A percentile compares a stretch with the other conserved stretches of the same genome.
Conservation (phyloP, 371 early-diverging fungal genomes). For the Blakeslea trispora region DNA sequence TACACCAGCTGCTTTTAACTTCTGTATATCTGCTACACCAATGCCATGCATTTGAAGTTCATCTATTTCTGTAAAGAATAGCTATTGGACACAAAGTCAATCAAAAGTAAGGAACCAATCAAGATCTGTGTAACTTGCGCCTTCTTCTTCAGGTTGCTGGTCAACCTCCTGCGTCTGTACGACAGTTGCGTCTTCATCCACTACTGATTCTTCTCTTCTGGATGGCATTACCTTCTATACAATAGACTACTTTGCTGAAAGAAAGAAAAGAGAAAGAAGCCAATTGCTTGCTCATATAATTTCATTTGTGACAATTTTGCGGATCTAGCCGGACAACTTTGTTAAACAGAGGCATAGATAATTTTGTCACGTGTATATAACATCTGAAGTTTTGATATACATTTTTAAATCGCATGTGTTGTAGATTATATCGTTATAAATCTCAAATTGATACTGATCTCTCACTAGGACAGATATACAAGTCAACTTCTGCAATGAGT, state of each 20-base stretch:
- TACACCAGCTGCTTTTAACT: constrained; percentile 80
- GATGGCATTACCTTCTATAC: constrained; percentile 11
- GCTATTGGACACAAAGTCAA: constrained; percentile 24
- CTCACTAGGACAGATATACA: too few species aligned
- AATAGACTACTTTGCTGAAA: neutral
- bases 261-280: constrained; percentile 4
- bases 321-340: too few species aligned
- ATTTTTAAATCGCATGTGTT: too few species aligned
- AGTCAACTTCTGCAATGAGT: too few species aligned
- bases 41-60: constrained; percentile 67
- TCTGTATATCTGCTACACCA: constrained; percentile 76
- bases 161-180: neutral
- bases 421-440: too few species aligned
- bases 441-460: too few species aligned
- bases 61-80: constrained; percentile 53
- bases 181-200: neutral
- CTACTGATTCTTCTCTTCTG: constrained; percentile 19
- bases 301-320: too few species aligned
- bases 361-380: too few species aligned
- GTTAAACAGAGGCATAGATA: too few species aligned
- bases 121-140: neutral
- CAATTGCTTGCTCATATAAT: neutral
- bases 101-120: neutral
- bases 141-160: constrained; percentile 6
- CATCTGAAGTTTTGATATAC: too few species aligned